Base-by-base conservation (phyloP, 2,329 filamentous ascomycete species). In the Nemania abortiva region DNA sequence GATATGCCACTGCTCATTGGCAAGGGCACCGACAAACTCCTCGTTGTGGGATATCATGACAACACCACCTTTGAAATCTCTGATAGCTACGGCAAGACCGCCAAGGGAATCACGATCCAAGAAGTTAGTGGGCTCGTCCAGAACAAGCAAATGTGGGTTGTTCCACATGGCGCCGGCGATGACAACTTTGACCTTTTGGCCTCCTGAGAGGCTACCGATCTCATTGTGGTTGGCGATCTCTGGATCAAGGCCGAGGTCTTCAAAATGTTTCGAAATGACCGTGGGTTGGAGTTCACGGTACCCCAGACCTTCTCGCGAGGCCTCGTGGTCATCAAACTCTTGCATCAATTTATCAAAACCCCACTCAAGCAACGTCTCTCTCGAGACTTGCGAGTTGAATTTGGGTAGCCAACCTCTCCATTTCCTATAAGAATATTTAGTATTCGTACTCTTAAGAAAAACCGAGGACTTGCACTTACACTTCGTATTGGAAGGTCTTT, bases 41-140 rank as follows among this genome's bases (percentile, higher is more conserved):
- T 98, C 95, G 88, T 99, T 98, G 84, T 99, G 96, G 70, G 95
- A 98, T 82, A 99, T 99, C 91, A 99, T 97, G 73, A 99, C 95
- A 1, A 99, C 96, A 81, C 96, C 96, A 74, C 96, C 96, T 85
- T 94, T 97, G 89, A 97, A 99, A 79, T 98, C 96, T 75, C 95
- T 93, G 77, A 99, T 98, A 74, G 96, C 96, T 49, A 97, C 94
- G n/a, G 96, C 95, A 64, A 99, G 89, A 81, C 95, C 96, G 78
- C 96, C 97, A 20, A 99, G 91, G 18, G 95, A 97, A 84, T 99
- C 96, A 76, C 96, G 94, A 79, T 99, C 96, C 86, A 99, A 90
- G 88, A 98, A 99, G 86, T 99, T 99, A 80, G 96, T 98, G 67
- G 96, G 96, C 84, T 99, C 95, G 87, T 99, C 96, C 27, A 99